Conservation (phyloP, 306 rosid genomes). For the Amphicarpaea edgeworthii region DNA sequence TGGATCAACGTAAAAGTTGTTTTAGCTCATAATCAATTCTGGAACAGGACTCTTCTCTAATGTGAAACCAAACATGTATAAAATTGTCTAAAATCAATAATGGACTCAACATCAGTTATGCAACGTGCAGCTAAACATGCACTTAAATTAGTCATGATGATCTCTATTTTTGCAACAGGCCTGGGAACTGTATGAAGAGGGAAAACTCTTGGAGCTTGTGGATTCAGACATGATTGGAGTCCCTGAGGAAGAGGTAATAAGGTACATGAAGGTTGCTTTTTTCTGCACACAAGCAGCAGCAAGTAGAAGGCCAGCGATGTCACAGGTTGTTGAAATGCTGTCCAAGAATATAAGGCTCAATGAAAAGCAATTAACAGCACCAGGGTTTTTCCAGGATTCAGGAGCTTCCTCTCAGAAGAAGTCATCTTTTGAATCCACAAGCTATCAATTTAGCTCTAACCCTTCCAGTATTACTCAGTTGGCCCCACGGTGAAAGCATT, state of each 20-base stretch:
- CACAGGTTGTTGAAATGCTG: constrained; percentile 84
- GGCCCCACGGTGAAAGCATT: constrained; percentile 65
- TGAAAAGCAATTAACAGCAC: constrained; percentile 81
- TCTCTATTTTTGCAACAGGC: constrained; percentile 60
- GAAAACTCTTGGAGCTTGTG: constrained; percentile 74
- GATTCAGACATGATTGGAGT: constrained; percentile 70
- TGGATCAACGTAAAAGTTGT: no score
- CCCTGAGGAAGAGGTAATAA: constrained; percentile 73
- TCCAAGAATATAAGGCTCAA: constrained; percentile 72
- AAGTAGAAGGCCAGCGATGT: constrained; percentile 82
- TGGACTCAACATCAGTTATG: no score
- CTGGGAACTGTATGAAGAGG: constrained; percentile 90
- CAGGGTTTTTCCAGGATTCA: constrained; percentile 73
- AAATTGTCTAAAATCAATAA: no score
- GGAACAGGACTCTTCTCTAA: no score
- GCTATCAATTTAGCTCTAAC: constrained; percentile 61
- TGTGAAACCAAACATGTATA: no score
- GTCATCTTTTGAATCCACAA: constrained; percentile 48
- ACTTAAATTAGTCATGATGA: no score
- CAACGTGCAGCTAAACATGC: no score
- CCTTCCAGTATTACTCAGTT: constrained; percentile 67
- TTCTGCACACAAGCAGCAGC: constrained; percentile 96
- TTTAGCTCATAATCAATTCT: no score
- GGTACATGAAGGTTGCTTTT: constrained; percentile 92
- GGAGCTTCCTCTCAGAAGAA: constrained; percentile 63